A percentile compares a stretch with the other conserved stretches of the same genome.
phyloP scores from a whole-genome alignment of 257 asterid species.

The Penstemon eatonii region DNA sequence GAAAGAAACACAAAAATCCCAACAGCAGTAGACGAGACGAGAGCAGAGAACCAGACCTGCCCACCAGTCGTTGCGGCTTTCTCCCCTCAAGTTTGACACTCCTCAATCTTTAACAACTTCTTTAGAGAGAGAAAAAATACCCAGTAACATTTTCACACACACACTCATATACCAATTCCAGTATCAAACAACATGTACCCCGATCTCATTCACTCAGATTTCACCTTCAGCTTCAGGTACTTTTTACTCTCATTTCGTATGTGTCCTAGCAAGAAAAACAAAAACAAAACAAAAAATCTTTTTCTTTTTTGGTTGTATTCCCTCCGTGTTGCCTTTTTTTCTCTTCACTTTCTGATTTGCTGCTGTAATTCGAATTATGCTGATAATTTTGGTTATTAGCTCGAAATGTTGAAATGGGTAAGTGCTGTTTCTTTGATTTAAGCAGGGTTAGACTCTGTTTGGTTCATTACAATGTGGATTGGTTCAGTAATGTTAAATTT shows the following conservation, averaged over 20 bases:
- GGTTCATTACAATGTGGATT: background rate
- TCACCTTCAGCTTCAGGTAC: constrained; percentile 40
- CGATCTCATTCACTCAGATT: constrained; percentile 32
- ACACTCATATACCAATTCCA: background rate
- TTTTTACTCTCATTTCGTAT: constrained; percentile 17
- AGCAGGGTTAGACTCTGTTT: constrained; percentile 3
- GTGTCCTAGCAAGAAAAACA: background rate
- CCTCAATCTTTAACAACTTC: constrained; percentile 20
- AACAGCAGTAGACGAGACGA: constrained; percentile 1
- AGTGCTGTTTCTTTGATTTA: constrained; percentile 12
- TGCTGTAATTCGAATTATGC: background rate
- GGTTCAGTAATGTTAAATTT: too few relatives aligned
- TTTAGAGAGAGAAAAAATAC: constrained; percentile 36
- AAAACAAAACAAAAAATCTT: background rate
- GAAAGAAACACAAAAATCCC: too few relatives aligned
- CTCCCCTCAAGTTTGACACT: constrained; percentile 43
- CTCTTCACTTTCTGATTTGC: background rate
- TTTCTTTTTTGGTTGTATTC: background rate
- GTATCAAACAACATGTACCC: constrained; percentile 25
- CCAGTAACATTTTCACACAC: constrained; percentile 30
- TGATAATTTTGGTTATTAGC: constrained; percentile 1
- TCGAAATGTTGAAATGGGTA: constrained; percentile 13
- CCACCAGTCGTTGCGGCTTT: constrained; percentile 71
- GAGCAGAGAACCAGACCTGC: constrained; percentile 48
- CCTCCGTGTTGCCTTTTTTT: too few relatives aligned